Evolutionary conservation across 1,284 basidiomycete genomes (phyloP).

Genomic region (Mycosarcoma mackinlayi): DNA sequence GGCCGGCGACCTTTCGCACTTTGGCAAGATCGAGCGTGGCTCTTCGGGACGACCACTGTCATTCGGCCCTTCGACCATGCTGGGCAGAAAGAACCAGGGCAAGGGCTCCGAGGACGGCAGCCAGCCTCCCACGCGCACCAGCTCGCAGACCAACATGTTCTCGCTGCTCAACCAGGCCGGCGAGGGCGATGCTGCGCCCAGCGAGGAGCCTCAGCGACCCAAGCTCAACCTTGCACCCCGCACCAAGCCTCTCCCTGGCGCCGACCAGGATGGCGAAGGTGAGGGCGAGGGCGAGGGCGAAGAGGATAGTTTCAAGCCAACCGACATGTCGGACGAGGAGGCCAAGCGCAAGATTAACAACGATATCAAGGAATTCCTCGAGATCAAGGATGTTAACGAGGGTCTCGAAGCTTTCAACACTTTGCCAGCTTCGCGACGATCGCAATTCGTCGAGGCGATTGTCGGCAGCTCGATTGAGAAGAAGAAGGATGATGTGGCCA

Average conservation of each 20-base stretch:
- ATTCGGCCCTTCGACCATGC: slow-evolving; percentile 77
- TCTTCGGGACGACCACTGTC: slow-evolving; percentile 74
- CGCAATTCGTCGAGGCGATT: slow-evolving; percentile 79
- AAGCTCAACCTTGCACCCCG: slow-evolving; percentile 78
- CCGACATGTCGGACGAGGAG: slow-evolving; percentile 75
- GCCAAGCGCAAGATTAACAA: slow-evolving; percentile 79
- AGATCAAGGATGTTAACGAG: slow-evolving; percentile 79
- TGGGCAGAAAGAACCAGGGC: slow-evolving; percentile 74
- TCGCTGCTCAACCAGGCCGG: slow-evolving; percentile 58
- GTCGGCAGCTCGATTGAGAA: slow-evolving; percentile 79
- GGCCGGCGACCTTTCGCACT: slow-evolving; percentile 85
- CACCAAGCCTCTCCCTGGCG: slow-evolving; percentile 71
- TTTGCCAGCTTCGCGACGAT: slow-evolving; percentile 76
- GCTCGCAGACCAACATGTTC: slow-evolving; percentile 88
- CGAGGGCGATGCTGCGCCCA: slow-evolving; percentile 39
- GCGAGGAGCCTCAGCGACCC: slow-evolving; percentile 76
- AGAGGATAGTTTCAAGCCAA: slow-evolving; percentile 70
- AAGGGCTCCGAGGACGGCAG: slow-evolving; percentile 71
- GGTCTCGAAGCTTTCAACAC: slow-evolving; percentile 75
- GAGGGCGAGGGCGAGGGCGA: slow-evolving; percentile 67
- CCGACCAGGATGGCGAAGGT: slow-evolving; percentile 57
- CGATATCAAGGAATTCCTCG: slow-evolving; percentile 71
- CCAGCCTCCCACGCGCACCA: slow-evolving; percentile 79
- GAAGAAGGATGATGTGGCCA: slow-evolving; percentile 83
- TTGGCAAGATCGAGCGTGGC: slow-evolving; percentile 75